Evolutionary conservation across 441 rosid species (phyloP).

Genomic region (Raphanus hybrid): DNA sequence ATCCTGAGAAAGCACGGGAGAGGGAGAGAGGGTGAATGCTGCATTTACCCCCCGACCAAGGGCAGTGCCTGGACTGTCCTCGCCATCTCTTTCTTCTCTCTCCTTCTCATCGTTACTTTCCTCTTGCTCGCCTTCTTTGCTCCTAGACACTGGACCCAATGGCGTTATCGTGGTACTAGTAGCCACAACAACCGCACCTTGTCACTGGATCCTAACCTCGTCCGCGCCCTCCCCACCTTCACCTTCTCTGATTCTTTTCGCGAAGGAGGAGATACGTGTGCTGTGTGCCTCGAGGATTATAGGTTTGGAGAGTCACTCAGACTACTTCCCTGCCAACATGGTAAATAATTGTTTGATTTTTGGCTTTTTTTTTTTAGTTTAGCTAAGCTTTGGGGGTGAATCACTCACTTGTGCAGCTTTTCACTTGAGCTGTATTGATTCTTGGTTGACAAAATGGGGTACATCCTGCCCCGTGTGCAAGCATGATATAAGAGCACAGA

Average conservation of each 20-base stretch:
- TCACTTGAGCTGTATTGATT: no score
- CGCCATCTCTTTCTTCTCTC: constrained; percentile 63
- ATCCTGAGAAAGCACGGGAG: constrained; percentile 54
- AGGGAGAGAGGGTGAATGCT: constrained; percentile 59
- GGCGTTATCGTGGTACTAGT: constrained; percentile 44
- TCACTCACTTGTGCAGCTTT: no score
- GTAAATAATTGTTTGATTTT: constrained; percentile 33
- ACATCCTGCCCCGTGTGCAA: no score
- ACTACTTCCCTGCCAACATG: constrained; percentile 79
- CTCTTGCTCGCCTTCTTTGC: constrained; percentile 52
- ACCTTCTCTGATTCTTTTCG: constrained; percentile 43
- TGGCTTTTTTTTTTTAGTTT: no score
- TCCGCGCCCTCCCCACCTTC: constrained; percentile 59
- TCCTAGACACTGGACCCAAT: constrained; percentile 56
- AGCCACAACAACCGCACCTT: constrained; percentile 22
- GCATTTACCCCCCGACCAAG: constrained; percentile 50
- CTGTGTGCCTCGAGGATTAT: constrained; percentile 83
- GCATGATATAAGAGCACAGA: no score
- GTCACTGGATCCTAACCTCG: constrained; percentile 51
- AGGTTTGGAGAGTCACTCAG: constrained; percentile 66
- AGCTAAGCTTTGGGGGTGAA: no score
- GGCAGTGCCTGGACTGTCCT: constrained; percentile 66
- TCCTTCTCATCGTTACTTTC: constrained; percentile 53
- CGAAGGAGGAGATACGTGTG: constrained; percentile 64
- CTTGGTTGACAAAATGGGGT: no score